phyloP scores from a whole-genome alignment of 1,284 basidiomycete species.

The Pseudozyma pruni region DNA sequence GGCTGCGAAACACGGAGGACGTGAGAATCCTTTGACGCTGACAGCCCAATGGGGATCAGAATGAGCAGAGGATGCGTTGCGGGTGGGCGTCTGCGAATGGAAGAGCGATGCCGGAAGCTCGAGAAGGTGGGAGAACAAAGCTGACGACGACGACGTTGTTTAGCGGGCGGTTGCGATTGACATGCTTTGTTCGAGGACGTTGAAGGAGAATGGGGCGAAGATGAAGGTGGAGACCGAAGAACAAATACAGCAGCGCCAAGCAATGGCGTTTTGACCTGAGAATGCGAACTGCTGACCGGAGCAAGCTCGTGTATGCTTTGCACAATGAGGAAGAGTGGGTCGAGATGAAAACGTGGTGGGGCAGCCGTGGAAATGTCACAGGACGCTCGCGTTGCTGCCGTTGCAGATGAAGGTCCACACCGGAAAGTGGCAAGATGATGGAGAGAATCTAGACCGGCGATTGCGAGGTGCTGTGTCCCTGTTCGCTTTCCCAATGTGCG shows the following conservation, averaged over 20 bases:
- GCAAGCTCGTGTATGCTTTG: constrained; percentile 12
- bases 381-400: too few relatives aligned
- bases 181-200: constrained; percentile 8
- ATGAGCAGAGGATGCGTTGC: constrained; percentile 5
- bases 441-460: too few relatives aligned
- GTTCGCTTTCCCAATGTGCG: too few relatives aligned
- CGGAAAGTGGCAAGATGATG: too few relatives aligned
- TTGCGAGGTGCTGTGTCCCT: too few relatives aligned
- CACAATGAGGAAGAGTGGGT: neutral
- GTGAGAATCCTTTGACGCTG: neutral
- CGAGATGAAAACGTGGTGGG: neutral
- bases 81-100: neutral
- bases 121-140: neutral
- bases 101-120: neutral
- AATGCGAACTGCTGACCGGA: constrained; percentile 22
- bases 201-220: neutral
- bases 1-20: neutral
- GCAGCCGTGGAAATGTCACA: too few relatives aligned
- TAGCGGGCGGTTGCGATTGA: neutral
- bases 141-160: neutral
- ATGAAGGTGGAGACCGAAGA: neutral
- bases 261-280: neutral
- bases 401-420: too few relatives aligned
- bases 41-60: constrained; percentile 3
- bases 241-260: neutral